Evolutionary conservation across 768 basidiomycete genomes (phyloP).

Genomic region (Tulasnella sp.): DNA sequence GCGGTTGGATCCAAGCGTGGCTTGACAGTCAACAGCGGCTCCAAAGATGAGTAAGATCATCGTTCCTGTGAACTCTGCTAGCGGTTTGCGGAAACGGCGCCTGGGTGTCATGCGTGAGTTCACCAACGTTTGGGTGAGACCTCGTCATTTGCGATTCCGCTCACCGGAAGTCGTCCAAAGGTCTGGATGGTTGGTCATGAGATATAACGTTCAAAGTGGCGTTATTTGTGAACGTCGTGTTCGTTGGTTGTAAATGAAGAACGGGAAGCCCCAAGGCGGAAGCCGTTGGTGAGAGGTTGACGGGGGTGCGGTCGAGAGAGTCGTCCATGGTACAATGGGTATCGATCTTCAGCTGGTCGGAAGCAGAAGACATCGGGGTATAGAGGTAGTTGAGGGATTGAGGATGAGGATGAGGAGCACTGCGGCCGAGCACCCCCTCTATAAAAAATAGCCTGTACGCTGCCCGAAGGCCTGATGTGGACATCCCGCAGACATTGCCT

Average conservation of each 20-base stretch:
- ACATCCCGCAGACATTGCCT: constrained; percentile 7
- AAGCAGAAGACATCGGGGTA: neutral
- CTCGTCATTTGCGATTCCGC: neutral
- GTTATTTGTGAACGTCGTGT: neutral
- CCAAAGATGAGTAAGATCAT: constrained; percentile 27
- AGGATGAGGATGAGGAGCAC: neutral
- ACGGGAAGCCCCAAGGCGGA: neutral
- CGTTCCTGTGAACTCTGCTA: constrained; percentile 27
- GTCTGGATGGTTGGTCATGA: neutral
- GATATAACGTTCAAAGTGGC: neutral
- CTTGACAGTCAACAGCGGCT: constrained; percentile 25
- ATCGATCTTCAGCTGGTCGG: constrained; percentile 9
- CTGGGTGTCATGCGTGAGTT: neutral
- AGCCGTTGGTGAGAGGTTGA: neutral
- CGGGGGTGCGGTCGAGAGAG: neutral
- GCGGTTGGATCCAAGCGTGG: neutral
- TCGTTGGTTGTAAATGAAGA: neutral
- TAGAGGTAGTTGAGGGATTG: neutral
- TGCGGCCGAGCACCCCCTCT: neutral
- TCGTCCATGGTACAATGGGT: neutral
- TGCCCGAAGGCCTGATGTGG: neutral
- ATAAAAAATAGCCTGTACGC: neutral
- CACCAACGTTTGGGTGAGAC: neutral
- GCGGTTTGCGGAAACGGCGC: constrained; percentile 20
- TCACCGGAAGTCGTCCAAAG: neutral